Evolutionary conservation across 352 stramenopile genomes (phyloP), one percentile per base, ranked within the genome.

Genomic region (Pythium brassicae): DNA sequence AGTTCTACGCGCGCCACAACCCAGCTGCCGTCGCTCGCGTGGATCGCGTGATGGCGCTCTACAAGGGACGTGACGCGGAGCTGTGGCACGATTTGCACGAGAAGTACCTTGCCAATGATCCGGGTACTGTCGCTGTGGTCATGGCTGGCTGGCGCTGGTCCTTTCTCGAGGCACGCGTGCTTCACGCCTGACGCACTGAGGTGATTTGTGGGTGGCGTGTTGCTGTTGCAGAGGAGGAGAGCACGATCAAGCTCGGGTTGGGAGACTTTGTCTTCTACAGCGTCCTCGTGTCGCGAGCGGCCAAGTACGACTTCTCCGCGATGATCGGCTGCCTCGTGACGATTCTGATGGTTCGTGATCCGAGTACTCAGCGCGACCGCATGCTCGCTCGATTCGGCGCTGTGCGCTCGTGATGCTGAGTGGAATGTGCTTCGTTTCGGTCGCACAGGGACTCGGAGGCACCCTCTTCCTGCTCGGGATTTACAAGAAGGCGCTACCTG

Each of bases 221-320:
- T 37, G 14, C 32, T 37, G 32, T 7, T 14, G 17, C 45, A 88
- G 76, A 91, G 22, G 72, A 74, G 26, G 70, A 85, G 29, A 92
- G 90, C 51, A 96, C 86, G 26, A 98, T 98, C 56, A 93, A 97
- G 61, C 79, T 98, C 15, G 94, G 94, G 11, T 74, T 98, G n/a
- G 97, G 97, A 10, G 97, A 99, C 71, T 99, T 99, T 67, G 96
- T 99, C 26, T 99, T 99, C 66, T 99, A 99, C 73, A 98, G 87
- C 47, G 89, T 99, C 4, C 75, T 99, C 29, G 95, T 99, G 26
- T 97, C 94, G 35, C 95, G 97, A 37, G 97, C 97, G 23, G 95
- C 95, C 20, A 89, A 97, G 58, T 97, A 95, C 59, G 96, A 97
- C 50, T 98, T 99, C 62, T 91, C 92, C 17, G 86, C 95, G 19